Percentiles rank a stretch among this genome's conserved stretches.
phyloP scores from a whole-genome alignment of 2,329 filamentous ascomycete genomes.

The Monilinia polystroma region DNA sequence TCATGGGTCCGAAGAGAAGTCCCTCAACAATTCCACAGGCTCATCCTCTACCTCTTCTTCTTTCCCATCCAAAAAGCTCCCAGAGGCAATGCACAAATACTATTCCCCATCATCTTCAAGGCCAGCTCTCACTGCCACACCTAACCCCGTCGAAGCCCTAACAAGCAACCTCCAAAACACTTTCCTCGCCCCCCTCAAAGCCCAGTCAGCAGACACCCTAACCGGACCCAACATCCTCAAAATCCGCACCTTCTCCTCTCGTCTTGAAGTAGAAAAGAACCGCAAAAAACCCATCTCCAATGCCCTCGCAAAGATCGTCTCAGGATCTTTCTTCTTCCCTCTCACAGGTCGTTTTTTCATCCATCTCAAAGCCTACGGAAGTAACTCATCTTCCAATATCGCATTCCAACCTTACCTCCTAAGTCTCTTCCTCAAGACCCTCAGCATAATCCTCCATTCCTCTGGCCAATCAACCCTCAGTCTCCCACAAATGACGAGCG shows the following conservation, averaged over 20 bases:
- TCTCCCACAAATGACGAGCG: conserved; percentile 76
- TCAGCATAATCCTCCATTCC: conserved; percentile 79
- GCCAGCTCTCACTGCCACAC: not conserved
- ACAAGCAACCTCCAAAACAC: conserved; percentile 64
- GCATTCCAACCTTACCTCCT: conserved; percentile 75
- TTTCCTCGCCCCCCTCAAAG: conserved; percentile 80
- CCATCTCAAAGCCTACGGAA: conserved; percentile 53
- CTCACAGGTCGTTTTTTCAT: conserved; percentile 78
- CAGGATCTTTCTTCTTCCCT: conserved; percentile 80
- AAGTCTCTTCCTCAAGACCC: conserved; percentile 78
- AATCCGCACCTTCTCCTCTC: conserved; percentile 82
- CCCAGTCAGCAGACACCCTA: conserved; percentile 73
- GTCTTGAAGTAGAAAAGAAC: conserved; percentile 63
- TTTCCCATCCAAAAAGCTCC: conserved; percentile 81
- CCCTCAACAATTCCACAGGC: conserved; percentile 37
- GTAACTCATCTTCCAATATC: conserved; percentile 51
- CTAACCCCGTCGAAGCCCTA: conserved; percentile 58
- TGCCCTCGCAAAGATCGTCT: conserved; percentile 73
- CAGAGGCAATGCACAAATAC: conserved; percentile 68
- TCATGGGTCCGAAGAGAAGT: conserved; percentile 50
- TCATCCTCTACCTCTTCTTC: conserved; percentile 40
- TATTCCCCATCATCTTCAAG: conserved; percentile 50
- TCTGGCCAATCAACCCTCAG: conserved; percentile 75
- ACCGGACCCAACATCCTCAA: conserved; percentile 84
- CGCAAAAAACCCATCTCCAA: conserved; percentile 65